Evolutionary conservation across 352 stramenopile genomes (phyloP).

Genomic region (Phytopythium cucurbitacearum): DNA sequence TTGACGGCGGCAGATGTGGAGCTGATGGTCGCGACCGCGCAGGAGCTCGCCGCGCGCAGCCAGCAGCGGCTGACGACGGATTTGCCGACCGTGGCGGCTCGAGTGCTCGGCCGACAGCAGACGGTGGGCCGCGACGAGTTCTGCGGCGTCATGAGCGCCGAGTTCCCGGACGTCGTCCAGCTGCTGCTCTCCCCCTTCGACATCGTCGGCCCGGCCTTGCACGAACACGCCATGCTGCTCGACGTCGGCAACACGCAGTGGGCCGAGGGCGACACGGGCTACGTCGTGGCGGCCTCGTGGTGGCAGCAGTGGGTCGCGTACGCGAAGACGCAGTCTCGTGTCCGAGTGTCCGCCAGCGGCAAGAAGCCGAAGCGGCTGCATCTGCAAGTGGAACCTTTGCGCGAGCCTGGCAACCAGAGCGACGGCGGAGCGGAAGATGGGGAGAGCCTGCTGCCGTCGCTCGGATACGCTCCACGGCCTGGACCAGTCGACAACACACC

Average conservation of each 20-base stretch:
- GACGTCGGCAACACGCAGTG: constrained; percentile 30
- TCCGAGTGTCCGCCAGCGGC: no score
- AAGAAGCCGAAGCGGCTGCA: no score
- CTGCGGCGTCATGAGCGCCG: neutral
- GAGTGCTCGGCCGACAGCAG: constrained; percentile 1
- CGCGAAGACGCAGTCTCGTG: neutral
- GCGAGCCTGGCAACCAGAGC: no score
- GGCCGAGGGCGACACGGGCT: constrained; percentile 42
- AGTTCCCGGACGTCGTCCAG: constrained; percentile 29
- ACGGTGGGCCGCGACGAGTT: constrained; percentile 1
- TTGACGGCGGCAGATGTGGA: constrained; percentile 8
- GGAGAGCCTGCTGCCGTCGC: no score
- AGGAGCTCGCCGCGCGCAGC: constrained; percentile 29
- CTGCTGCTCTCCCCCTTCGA: constrained; percentile 56
- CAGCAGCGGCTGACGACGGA: neutral
- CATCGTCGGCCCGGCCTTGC: constrained; percentile 36
- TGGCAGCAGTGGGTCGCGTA: constrained; percentile 56
- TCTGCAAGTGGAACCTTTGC: no score
- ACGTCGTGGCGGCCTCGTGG: constrained; percentile 46
- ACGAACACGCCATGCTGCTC: constrained; percentile 34
- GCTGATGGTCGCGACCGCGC: constrained; percentile 26
- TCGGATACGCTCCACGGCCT: constrained; percentile 16
- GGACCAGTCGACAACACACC: constrained; percentile 37
- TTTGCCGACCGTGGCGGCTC: neutral
- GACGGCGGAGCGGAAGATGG: no score